These are phyloP conservation scores for Komagataella mondaviorum DNA, from an alignment of 805 yeast genomes.

Conservation along the genomic window DNA sequence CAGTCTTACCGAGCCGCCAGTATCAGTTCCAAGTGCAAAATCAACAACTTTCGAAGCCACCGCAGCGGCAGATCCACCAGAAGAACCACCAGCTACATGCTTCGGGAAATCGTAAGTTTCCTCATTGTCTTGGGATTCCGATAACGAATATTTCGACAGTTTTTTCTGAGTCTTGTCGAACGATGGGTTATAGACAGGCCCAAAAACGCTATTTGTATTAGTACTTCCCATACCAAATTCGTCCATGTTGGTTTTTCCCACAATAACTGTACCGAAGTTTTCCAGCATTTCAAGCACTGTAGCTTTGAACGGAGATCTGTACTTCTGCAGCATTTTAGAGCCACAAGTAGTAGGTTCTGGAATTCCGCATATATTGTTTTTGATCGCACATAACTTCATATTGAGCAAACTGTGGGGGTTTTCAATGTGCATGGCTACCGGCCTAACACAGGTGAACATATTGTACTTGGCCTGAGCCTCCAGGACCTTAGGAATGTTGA, in stretches of 20 bases:
- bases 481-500: neutral
- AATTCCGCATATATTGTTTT: conserved; percentile 70
- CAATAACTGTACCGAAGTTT: conserved; percentile 32
- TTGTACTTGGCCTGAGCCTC: conserved; percentile 13
- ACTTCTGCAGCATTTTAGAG: conserved; percentile 46
- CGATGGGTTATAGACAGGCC: conserved; percentile 43
- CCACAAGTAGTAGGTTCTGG: conserved; percentile 68
- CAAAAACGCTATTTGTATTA: conserved; percentile 40
- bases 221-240: conserved; percentile 97
- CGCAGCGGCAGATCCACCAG: conserved; percentile 94
- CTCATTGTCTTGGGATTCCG: conserved; percentile 7
- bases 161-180: conserved; percentile 9
- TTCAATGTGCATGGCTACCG: neutral
- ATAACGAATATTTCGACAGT: conserved; percentile 5
- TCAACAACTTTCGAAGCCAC: conserved; percentile 63
- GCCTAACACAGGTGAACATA: conserved; percentile 1
- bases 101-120: conserved; percentile 14
- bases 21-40: conserved; percentile 84
- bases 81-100: conserved; percentile 71
- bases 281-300: conserved; percentile 50
- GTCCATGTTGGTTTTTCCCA: conserved; percentile 87
- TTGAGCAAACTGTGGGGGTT: neutral
- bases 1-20: conserved; percentile 91
- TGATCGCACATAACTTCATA: conserved; percentile 27
- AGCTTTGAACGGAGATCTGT: conserved; percentile 69